Conservation (phyloP, 441 rosid species). For the Flueggea neowawraea region DNA sequence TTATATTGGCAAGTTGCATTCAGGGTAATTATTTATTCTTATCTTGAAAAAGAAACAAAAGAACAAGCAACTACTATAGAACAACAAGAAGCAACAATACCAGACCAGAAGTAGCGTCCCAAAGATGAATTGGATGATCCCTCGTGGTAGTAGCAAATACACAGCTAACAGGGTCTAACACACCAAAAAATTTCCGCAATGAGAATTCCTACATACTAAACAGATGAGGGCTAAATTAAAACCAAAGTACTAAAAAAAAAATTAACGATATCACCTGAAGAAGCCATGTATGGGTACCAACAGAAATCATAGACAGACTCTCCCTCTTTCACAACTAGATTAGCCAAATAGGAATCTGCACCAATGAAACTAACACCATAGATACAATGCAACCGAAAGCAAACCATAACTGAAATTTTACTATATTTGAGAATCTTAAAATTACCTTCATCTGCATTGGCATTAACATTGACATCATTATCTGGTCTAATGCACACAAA, state of each 20-base stretch:
- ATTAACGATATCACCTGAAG: slow-evolving; percentile 49
- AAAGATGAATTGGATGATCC: slow-evolving; percentile 97
- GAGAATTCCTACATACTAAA: neutral
- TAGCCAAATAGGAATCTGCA: slow-evolving; percentile 73
- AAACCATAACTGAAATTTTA: neutral
- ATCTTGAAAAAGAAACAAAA: neutral
- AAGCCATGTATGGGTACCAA: slow-evolving; percentile 90
- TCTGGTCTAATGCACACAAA: slow-evolving; percentile 49
- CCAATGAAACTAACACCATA: slow-evolving; percentile 8
- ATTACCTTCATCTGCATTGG: slow-evolving; percentile 43
- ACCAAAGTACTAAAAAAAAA: neutral
- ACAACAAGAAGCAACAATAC: slow-evolving; percentile 30
- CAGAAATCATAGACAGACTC: slow-evolving; percentile 86
- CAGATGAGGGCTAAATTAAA: neutral
- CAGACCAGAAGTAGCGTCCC: slow-evolving; percentile 95
- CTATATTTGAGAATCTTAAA: neutral
- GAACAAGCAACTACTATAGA: neutral
- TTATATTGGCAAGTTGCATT: neutral
- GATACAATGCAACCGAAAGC: neutral
- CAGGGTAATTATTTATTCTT: neutral
- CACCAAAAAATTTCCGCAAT: neutral
- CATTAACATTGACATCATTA: slow-evolving; percentile 28
- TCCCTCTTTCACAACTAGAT: slow-evolving; percentile 65
- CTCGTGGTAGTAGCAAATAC: slow-evolving; percentile 86
- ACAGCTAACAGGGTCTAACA: slow-evolving; percentile 77